Conservation (phyloP, 2,329 filamentous ascomycete genomes). For the Dactylellina sp. region DNA sequence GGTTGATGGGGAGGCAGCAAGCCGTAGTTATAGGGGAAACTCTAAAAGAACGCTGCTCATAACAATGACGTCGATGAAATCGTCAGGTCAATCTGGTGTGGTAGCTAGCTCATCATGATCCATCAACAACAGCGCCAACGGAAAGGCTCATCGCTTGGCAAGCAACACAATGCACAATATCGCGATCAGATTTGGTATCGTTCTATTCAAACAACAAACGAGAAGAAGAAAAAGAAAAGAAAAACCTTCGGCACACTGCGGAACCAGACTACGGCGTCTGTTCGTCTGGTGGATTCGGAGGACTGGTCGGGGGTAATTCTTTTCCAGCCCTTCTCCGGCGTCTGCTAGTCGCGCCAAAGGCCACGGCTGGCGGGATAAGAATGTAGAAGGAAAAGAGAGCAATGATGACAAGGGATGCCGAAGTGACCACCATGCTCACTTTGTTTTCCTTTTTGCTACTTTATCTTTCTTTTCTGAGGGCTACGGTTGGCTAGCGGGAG, state of each 20-base stretch:
- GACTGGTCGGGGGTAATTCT: slow-evolving; percentile 7
- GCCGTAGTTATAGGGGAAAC: no score
- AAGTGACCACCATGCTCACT: slow-evolving; percentile 42
- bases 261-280: neutral
- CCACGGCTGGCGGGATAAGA: slow-evolving; percentile 34
- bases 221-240: neutral
- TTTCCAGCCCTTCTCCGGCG: slow-evolving; percentile 22
- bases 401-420: slow-evolving; percentile 42
- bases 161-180: slow-evolving; percentile 1
- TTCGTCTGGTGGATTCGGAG: neutral
- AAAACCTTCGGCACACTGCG: neutral
- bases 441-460: slow-evolving; percentile 2
- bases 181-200: neutral
- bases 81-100: no score
- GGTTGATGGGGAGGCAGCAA: no score
- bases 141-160: neutral
- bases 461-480: no score
- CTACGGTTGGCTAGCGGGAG: neutral
- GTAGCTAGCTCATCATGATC: no score
- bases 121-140: no score
- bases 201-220: neutral
- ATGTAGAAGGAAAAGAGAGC: slow-evolving; percentile 55
- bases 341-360: slow-evolving; percentile 30
- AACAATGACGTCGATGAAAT: no score
- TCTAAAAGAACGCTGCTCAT: no score